Percentiles rank a stretch among this genome's conserved stretches.
These are phyloP conservation scores for Aureobasidium subglaciale DNA, from an alignment of 2,329 filamentous ascomycete genomes.

Conservation along the genomic window DNA sequence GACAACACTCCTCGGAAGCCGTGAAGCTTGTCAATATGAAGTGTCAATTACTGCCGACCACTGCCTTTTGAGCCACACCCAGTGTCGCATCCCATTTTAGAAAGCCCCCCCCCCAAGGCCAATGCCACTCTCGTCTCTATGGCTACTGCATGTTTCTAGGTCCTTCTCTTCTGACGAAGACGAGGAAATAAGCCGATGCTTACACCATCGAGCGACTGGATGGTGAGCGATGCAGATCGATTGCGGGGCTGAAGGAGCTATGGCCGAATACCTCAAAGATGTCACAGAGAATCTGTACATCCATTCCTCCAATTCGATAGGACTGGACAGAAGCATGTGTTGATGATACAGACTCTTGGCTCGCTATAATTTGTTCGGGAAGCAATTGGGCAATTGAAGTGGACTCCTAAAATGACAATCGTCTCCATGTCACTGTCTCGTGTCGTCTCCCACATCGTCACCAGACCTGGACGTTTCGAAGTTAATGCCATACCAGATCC, in stretches of 20 bases:
- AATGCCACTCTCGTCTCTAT: background rate
- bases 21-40: background rate
- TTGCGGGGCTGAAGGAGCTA: slow-evolving; percentile 7
- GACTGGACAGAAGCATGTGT: background rate
- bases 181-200: background rate
- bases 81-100: background rate
- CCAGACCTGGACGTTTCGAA: background rate
- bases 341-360: too few relatives aligned
- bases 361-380: too few relatives aligned
- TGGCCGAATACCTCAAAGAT: slow-evolving; percentile 9
- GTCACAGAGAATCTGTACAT: background rate
- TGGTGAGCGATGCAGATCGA: slow-evolving; percentile 13
- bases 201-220: background rate
- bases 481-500: background rate
- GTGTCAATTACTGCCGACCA: background rate
- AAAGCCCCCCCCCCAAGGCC: background rate
- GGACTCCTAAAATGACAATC: too few relatives aligned
- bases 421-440: background rate
- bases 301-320: background rate
- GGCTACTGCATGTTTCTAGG: background rate
- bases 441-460: slow-evolving; percentile 1
- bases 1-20: slow-evolving; percentile 7
- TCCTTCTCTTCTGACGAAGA: background rate
- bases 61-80: background rate
- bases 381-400: too few relatives aligned